A percentile compares a stretch with the other conserved stretches of the same genome.
These are phyloP conservation scores for Polytrichum commune DNA, from an alignment of 225 moss, liverwort and hornwort species.

Conservation along the genomic window DNA sequence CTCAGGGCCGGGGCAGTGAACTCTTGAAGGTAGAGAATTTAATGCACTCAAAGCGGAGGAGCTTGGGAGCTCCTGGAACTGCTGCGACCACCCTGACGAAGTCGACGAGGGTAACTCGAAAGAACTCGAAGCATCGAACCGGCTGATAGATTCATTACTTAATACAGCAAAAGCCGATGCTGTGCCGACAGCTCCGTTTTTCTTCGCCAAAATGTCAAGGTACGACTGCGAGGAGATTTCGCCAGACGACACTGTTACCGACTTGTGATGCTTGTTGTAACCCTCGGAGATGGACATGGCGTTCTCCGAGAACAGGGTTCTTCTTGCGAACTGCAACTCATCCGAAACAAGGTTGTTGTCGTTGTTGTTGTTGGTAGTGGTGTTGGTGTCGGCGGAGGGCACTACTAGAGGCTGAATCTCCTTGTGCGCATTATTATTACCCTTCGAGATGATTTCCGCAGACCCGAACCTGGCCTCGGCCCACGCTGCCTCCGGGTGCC, in stretches of 20 bases:
- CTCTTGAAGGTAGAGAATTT: not conserved
- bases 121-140: not conserved
- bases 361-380: too few species aligned
- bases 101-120: not conserved
- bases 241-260: not conserved
- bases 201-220: not conserved
- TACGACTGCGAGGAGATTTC: conserved; percentile 4
- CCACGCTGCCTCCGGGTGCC: not conserved
- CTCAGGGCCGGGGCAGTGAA: not conserved
- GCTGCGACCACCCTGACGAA: not conserved
- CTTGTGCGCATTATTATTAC: too few species aligned
- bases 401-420: too few species aligned
- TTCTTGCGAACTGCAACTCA: not conserved
- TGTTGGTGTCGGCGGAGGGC: too few species aligned
- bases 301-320: not conserved
- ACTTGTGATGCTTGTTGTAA: not conserved
- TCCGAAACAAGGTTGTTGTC: too few species aligned
- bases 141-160: too few species aligned
- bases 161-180: too few species aligned
- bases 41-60: not conserved
- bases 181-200: not conserved
- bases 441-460: not conserved
- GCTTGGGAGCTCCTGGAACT: not conserved
- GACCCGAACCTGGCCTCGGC: not conserved
- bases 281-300: not conserved